phyloP scores from a whole-genome alignment of 495 filamentous ascomycete species.

The Viridothelium virens region DNA sequence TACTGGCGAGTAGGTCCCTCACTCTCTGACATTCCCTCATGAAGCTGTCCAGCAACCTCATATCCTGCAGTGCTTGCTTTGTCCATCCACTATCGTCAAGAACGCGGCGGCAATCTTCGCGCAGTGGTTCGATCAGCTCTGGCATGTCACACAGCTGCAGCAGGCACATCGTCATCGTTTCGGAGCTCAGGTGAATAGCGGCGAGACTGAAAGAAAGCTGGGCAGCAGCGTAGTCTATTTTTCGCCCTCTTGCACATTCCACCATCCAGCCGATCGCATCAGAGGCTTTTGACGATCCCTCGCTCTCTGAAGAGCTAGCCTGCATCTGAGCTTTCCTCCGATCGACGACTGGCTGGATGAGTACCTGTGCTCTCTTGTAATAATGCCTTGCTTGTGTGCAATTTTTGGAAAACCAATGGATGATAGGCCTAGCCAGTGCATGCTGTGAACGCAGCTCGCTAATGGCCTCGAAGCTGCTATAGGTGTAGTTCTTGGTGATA shows the following conservation, averaged over 20 bases:
- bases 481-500: conserved; percentile 37
- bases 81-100: conserved; percentile 37
- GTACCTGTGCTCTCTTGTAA: conserved; percentile 22
- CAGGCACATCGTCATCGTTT: conserved; percentile 13
- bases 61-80: conserved; percentile 37
- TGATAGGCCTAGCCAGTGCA: conserved; percentile 35
- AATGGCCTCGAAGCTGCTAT: conserved; percentile 33
- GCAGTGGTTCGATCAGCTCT: conserved; percentile 42
- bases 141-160: conserved; percentile 46
- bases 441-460: conserved; percentile 34
- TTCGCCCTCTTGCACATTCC: conserved; percentile 11
- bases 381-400: conserved; percentile 24
- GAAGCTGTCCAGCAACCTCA: conserved; percentile 50
- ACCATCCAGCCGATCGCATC: conserved; percentile 17
- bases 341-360: conserved; percentile 31
- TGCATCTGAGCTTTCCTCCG: conserved; percentile 21
- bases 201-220: conserved; percentile 16
- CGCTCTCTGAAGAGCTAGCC: conserved; percentile 2
- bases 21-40: conserved; percentile 47
- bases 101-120: conserved; percentile 45
- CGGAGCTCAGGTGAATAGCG: conserved; percentile 17
- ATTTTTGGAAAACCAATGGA: conserved; percentile 21
- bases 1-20: conserved; percentile 37
- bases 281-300: conserved; percentile 10
- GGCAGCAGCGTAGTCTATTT: conserved; percentile 14